Evolutionary conservation across 768 basidiomycete genomes (phyloP).

Genomic region (Termitomyces sp.): DNA sequence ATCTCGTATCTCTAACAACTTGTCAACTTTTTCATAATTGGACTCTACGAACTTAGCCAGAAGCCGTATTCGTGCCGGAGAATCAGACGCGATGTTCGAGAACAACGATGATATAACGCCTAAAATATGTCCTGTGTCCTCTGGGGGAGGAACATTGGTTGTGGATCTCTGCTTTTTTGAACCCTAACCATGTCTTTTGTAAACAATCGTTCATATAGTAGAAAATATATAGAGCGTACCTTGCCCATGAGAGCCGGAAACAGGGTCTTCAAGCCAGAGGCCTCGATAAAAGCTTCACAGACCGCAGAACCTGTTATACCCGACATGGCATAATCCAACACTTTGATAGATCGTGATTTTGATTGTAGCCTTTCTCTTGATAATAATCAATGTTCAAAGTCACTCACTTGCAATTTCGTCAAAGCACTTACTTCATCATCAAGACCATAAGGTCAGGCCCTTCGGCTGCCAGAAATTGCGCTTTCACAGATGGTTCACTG

Average conservation of each 20-base stretch:
- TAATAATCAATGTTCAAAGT: slow-evolving; percentile 1
- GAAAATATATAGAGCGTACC: slow-evolving; percentile 34
- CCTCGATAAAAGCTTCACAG: slow-evolving; percentile 87
- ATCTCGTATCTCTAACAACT: slow-evolving; percentile 85
- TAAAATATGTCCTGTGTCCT: slow-evolving; percentile 85
- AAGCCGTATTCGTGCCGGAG: slow-evolving; percentile 73
- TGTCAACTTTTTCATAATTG: slow-evolving; percentile 93
- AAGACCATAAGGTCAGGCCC: slow-evolving; percentile 97
- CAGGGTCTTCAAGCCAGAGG: slow-evolving; percentile 81
- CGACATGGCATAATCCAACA: slow-evolving; percentile 88
- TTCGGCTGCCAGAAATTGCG: slow-evolving; percentile 82
- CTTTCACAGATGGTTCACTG: slow-evolving; percentile 74
- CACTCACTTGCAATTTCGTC: slow-evolving; percentile 9
- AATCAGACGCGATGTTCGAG: slow-evolving; percentile 84
- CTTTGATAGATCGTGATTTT: slow-evolving; percentile 83
- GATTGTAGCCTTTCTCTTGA: slow-evolving; percentile 79
- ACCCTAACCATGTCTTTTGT: slow-evolving; percentile 24
- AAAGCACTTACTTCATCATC: slow-evolving; percentile 81
- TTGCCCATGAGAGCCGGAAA: slow-evolving; percentile 96
- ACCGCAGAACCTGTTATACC: slow-evolving; percentile 62
- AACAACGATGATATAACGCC: slow-evolving; percentile 87
- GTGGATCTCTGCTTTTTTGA: slow-evolving; percentile 64
- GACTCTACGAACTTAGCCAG: slow-evolving; percentile 92
- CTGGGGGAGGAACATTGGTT: slow-evolving; percentile 51
- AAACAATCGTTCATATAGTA: slow-evolving; percentile 10